Evolutionary conservation across 73 alveolate species (phyloP), one percentile per base, ranked within the genome.

Genomic region (Paramecium biaurelia): DNA sequence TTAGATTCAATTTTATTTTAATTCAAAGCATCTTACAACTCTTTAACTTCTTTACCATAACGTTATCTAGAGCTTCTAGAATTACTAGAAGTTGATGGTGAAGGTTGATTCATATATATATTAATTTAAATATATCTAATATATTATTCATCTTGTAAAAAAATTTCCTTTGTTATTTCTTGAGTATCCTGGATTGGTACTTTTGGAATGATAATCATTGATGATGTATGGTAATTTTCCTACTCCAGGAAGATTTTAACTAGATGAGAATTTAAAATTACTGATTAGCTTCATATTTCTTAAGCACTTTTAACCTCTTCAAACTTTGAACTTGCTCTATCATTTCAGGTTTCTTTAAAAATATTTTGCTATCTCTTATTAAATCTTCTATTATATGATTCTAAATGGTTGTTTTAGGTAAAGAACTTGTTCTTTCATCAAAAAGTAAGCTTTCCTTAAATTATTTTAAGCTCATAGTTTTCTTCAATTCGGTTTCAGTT

Each of bases 341-440:
- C 6, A 89, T 35, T 38, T 89, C 30, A 12, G 79, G 74, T 45
- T 70, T 89, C 49, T 67, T 82, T 45, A 68, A 34, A 24, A 89
- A 70, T 7, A 89, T 57, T 0, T 89, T 85, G 5, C 94, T 72
- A 45, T 89, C 84, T 7, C 70, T 58, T 30, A 89, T 67, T 23
- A 89, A 70, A 42, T 67, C 70, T 24, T 89, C 94, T 1, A 89
- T 43, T 20, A 89, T 89, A 70, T 82, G 84, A 45, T 89, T 89
- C 41, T 89, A 23, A 12, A 70, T 70, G 10, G 94, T 89, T 11
- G 92, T 89, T 72, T 89, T 89, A 43, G 94, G 94, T 15, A 89
- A 34, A 12, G 94, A 70, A 24, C 76, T 89, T 1, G 94, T 89
- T 70, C 94, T 89, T 32, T 89, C 94, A 70, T 89, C 94, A 43